A percentile compares a stretch with the other conserved stretches of the same genome.
Conservation (phyloP, 176 grass and related monocot species). For the Alopecurus myosuroides region DNA sequence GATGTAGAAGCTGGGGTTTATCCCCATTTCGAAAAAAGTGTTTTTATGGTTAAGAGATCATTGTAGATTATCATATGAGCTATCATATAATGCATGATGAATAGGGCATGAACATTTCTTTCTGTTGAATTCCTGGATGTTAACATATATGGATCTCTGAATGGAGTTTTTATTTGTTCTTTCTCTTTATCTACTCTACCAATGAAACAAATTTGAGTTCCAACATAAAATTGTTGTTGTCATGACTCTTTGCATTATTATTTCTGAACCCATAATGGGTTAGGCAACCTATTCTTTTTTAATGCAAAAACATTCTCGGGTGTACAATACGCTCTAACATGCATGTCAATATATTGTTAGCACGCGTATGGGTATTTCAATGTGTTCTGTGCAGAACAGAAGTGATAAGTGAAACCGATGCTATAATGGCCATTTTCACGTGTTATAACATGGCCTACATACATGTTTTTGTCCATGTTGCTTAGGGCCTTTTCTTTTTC, state of each 20-base stretch:
- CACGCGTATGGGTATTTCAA: background rate
- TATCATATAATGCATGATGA: background rate
- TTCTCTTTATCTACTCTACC: background rate
- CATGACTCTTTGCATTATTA: no score
- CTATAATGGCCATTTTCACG: background rate
- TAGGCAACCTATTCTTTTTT: no score
- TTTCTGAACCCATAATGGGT: no score
- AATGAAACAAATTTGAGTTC: background rate
- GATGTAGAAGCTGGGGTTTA: no score
- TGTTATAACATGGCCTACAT: background rate
- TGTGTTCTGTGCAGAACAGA: background rate
- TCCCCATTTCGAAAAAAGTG: no score
- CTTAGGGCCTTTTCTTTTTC: no score
- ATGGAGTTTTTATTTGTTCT: background rate
- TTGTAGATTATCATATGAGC: background rate
- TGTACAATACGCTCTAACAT: background rate
- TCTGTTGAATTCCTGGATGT: background rate
- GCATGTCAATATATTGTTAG: background rate
- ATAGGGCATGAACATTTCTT: background rate
- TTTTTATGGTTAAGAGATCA: background rate
- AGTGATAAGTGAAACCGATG: background rate
- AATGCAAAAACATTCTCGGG: no score
- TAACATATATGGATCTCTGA: background rate
- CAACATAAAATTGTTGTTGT: background rate
- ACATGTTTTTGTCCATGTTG: background rate